A percentile compares a stretch with the other conserved stretches of the same genome.
These are phyloP conservation scores for Acanthochlamys bracteata DNA, from an alignment of 106 monocot species.

Conservation along the genomic window DNA sequence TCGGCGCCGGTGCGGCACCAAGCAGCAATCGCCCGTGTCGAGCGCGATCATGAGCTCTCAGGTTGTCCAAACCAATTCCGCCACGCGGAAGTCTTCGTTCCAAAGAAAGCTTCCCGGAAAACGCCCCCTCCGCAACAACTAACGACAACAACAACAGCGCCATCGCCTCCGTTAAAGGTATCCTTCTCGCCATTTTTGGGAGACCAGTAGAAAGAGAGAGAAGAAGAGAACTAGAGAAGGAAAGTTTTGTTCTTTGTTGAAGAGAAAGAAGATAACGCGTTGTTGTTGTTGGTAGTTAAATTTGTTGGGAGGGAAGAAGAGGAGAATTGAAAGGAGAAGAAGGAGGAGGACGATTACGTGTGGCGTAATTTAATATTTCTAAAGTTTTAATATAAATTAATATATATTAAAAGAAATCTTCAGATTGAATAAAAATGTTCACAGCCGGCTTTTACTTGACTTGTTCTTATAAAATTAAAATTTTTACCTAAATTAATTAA, in stretches of 20 bases:
- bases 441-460: too few species aligned
- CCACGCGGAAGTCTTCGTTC: constrained; percentile 45
- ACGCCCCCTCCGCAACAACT: constrained; percentile 9
- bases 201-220: background rate
- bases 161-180: background rate
- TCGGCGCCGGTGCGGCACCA: constrained; percentile 1
- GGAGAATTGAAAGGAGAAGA: background rate
- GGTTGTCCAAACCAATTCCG: constrained; percentile 12
- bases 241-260: background rate
- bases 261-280: background rate
- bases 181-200: background rate
- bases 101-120: constrained; percentile 37
- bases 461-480: too few species aligned
- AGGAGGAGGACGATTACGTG: background rate
- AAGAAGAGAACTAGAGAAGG: background rate
- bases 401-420: too few species aligned
- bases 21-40: constrained; percentile 43
- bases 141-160: background rate
- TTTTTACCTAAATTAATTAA: too few species aligned
- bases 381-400: background rate
- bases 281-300: background rate
- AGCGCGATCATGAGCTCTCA: constrained; percentile 31
- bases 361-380: background rate
- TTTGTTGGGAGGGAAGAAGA: background rate
- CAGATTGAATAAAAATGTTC: too few species aligned